Conservation (phyloP, 495 filamentous ascomycete genomes). For the Penicillium argentinense region DNA sequence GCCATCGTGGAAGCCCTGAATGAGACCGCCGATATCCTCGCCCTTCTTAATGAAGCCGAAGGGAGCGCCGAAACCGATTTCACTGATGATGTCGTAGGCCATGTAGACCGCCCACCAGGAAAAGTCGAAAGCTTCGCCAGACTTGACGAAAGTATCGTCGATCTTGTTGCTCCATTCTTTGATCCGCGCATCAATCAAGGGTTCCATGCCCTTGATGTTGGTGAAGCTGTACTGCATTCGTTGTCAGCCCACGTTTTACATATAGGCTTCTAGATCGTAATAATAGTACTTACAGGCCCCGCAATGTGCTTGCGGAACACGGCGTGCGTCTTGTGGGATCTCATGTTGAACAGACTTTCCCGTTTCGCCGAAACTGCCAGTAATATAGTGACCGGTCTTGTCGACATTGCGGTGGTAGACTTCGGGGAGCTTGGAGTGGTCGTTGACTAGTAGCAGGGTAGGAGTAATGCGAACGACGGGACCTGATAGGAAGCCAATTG, state of each 20-base stretch:
- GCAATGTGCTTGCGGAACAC: slow-evolving; percentile 45
- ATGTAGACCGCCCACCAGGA: slow-evolving; percentile 52
- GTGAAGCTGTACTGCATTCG: slow-evolving; percentile 49
- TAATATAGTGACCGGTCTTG: slow-evolving; percentile 55
- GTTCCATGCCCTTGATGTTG: slow-evolving; percentile 54
- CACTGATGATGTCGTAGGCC: slow-evolving; percentile 64
- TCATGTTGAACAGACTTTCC: slow-evolving; percentile 50
- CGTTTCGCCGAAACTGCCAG: slow-evolving; percentile 49
- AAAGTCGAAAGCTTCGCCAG: slow-evolving; percentile 50
- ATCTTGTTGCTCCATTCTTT: slow-evolving; percentile 44
- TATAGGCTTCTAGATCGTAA: neutral
- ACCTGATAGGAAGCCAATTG: slow-evolving; percentile 22
- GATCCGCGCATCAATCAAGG: slow-evolving; percentile 46
- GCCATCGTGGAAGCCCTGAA: slow-evolving; percentile 50
- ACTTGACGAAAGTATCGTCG: slow-evolving; percentile 39
- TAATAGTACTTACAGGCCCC: slow-evolving; percentile 28
- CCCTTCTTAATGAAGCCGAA: slow-evolving; percentile 62
- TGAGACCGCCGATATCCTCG: slow-evolving; percentile 55
- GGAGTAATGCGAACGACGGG: slow-evolving; percentile 47
- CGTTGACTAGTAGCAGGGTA: slow-evolving; percentile 44
- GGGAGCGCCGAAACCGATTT: slow-evolving; percentile 61
- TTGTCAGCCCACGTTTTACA: slow-evolving; percentile 10
- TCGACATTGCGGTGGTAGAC: slow-evolving; percentile 55
- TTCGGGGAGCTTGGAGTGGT: slow-evolving; percentile 47
- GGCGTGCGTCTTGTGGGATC: slow-evolving; percentile 48